These are phyloP conservation scores for Aspergillus olivimuriae DNA, from an alignment of 495 filamentous ascomycete species.

Conservation along the genomic window DNA sequence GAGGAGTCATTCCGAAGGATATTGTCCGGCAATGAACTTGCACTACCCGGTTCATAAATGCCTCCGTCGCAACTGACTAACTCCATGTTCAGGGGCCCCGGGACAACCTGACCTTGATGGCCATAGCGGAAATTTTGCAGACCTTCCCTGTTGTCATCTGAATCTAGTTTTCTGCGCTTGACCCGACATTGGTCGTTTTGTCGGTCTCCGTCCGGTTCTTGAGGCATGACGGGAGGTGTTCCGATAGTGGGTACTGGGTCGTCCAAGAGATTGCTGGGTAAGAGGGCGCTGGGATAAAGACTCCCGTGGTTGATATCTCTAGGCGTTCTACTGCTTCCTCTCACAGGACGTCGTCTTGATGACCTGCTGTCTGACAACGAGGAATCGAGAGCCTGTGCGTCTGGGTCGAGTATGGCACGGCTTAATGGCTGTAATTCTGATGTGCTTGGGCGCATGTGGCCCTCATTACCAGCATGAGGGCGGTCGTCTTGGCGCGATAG, in stretches of 20 bases:
- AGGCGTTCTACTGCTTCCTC: slow-evolving; percentile 9
- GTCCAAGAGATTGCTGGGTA: slow-evolving; percentile 20
- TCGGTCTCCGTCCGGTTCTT: slow-evolving; percentile 23
- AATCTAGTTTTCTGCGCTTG: slow-evolving; percentile 73
- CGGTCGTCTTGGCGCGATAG: slow-evolving; percentile 10
- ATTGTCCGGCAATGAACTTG: slow-evolving; percentile 67
- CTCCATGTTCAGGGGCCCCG: slow-evolving; percentile 75
- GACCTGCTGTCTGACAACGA: slow-evolving; percentile 8
- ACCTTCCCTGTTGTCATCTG: slow-evolving; percentile 46
- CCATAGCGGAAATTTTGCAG: slow-evolving; percentile 67
- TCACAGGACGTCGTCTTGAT: slow-evolving; percentile 9
- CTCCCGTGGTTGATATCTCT: slow-evolving; percentile 5
- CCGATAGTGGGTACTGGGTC: slow-evolving; percentile 33
- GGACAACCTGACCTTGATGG: slow-evolving; percentile 73
- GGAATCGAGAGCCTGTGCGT: slow-evolving; percentile 6
- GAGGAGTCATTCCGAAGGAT: slow-evolving; percentile 72
- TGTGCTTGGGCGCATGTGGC: slow-evolving; percentile 7
- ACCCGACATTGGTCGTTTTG: slow-evolving; percentile 34
- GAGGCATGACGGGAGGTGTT: slow-evolving; percentile 32
- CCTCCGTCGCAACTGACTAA: slow-evolving; percentile 87
- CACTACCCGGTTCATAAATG: slow-evolving; percentile 50
- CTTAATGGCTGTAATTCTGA: slow-evolving; percentile 10
- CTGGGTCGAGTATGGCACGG: slow-evolving; percentile 9
- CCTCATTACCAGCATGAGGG: slow-evolving; percentile 7
- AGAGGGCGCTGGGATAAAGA: slow-evolving; percentile 1